Conservation (phyloP, 345 rosid species). For the Kernera saxatilis region DNA sequence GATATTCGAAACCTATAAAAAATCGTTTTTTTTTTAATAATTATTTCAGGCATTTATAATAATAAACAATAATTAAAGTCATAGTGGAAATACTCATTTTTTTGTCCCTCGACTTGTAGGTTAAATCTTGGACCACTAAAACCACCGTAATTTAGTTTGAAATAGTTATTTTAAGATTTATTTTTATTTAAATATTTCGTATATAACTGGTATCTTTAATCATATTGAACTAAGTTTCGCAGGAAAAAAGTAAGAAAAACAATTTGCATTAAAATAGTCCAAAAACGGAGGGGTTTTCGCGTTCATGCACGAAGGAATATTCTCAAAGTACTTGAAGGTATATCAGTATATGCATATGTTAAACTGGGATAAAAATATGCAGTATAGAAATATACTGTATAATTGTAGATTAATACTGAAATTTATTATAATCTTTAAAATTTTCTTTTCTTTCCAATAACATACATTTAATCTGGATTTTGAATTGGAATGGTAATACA, state of each 20-base stretch:
- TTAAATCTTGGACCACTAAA: background rate
- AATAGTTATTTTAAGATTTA: background rate
- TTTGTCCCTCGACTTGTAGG: background rate
- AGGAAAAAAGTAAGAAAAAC: background rate
- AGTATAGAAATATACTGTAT: background rate
- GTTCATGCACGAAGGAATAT: conserved; percentile 12
- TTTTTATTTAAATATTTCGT: background rate
- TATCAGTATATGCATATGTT: background rate
- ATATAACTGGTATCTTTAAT: background rate
- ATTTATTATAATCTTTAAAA: no score
- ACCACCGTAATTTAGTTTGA: background rate
- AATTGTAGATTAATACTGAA: background rate
- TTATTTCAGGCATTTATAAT: no score
- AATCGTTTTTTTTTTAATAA: no score
- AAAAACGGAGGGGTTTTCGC: background rate
- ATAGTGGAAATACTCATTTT: background rate
- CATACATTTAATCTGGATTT: no score
- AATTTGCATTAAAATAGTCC: background rate
- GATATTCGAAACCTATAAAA: no score
- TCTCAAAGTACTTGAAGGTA: background rate
- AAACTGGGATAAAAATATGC: background rate
- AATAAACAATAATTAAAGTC: no score
- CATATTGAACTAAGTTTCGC: background rate
- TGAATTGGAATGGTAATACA: no score
- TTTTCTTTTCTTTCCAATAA: no score